Conservation (phyloP, 305 asterid genomes). For the Plantago lanceolata region DNA sequence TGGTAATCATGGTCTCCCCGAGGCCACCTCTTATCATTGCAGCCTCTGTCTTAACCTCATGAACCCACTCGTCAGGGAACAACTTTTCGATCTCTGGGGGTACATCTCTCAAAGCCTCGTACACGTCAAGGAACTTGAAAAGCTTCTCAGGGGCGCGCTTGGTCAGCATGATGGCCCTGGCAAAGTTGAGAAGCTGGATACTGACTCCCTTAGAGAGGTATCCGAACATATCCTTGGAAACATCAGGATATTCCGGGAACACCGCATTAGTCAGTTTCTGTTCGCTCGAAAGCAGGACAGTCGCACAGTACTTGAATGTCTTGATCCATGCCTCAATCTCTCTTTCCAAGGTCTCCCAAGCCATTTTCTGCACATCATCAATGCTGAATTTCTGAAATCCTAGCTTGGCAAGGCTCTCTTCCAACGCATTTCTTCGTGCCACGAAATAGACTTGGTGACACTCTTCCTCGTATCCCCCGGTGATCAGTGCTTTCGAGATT, state of each 20-base stretch:
- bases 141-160: conserved; percentile 77
- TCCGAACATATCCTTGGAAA: conserved; percentile 36
- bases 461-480: conserved; percentile 63
- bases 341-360: conserved; percentile 69
- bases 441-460: conserved; percentile 57
- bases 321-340: conserved; percentile 64
- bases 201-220: conserved; percentile 33
- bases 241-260: conserved; percentile 37
- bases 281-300: conserved; percentile 37
- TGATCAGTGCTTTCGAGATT: conserved; percentile 48
- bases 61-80: conserved; percentile 29
- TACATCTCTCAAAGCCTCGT: conserved; percentile 58
- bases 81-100: conserved; percentile 28
- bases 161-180: conserved; percentile 57
- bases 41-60: conserved; percentile 53
- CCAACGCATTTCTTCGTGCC: conserved; percentile 58
- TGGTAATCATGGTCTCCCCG: conserved; percentile 60
- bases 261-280: conserved; percentile 44
- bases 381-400: conserved; percentile 68
- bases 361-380: conserved; percentile 77
- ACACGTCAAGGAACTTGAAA: conserved; percentile 68
- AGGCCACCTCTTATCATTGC: conserved; percentile 46
- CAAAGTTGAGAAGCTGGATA: conserved; percentile 60
- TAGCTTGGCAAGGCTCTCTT: conserved; percentile 43
- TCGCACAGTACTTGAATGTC: conserved; percentile 43